These are phyloP conservation scores for Schizochytrium sp. DNA, from an alignment of 108 stramenopile species.

Conservation along the genomic window DNA sequence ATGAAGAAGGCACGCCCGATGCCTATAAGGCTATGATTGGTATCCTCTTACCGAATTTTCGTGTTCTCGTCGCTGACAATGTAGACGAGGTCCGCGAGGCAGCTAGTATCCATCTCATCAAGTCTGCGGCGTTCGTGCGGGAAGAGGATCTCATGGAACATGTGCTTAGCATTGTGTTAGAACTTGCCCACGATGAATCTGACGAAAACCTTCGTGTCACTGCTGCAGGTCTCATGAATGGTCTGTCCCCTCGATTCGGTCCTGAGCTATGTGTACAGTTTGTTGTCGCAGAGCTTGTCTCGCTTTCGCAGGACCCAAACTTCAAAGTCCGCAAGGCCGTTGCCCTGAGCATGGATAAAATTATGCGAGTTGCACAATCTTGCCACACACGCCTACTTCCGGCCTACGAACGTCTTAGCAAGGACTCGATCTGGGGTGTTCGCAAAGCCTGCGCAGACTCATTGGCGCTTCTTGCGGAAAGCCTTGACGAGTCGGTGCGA, in stretches of 20 bases:
- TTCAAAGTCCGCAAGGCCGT: slow-evolving; percentile 91
- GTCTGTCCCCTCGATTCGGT: slow-evolving; percentile 63
- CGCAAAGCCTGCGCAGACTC: slow-evolving; percentile 81
- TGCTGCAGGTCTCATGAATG: slow-evolving; percentile 82
- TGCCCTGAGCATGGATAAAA: slow-evolving; percentile 89
- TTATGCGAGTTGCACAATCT: slow-evolving; percentile 86
- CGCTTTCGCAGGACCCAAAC: slow-evolving; percentile 88
- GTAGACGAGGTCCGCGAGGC: slow-evolving; percentile 71
- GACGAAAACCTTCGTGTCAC: slow-evolving; percentile 93
- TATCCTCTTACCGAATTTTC: slow-evolving; percentile 67
- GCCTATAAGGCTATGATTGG: slow-evolving; percentile 62
- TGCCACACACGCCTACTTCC: slow-evolving; percentile 84
- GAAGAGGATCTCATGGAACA: slow-evolving; percentile 75
- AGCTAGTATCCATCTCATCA: slow-evolving; percentile 69
- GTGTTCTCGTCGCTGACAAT: slow-evolving; percentile 66
- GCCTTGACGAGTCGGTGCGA: slow-evolving; percentile 67
- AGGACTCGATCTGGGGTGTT: slow-evolving; percentile 93
- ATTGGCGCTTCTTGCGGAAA: slow-evolving; percentile 72
- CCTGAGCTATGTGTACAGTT: slow-evolving; percentile 66
- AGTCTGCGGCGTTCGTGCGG: slow-evolving; percentile 64
- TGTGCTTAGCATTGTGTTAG: slow-evolving; percentile 77
- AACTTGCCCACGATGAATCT: slow-evolving; percentile 78
- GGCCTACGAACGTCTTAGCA: slow-evolving; percentile 86
- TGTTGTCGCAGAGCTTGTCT: slow-evolving; percentile 79
- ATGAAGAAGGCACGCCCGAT: slow-evolving; percentile 27